Conservation (phyloP, 2,329 filamentous ascomycete genomes). For the Colletotrichum echinochloae region DNA sequence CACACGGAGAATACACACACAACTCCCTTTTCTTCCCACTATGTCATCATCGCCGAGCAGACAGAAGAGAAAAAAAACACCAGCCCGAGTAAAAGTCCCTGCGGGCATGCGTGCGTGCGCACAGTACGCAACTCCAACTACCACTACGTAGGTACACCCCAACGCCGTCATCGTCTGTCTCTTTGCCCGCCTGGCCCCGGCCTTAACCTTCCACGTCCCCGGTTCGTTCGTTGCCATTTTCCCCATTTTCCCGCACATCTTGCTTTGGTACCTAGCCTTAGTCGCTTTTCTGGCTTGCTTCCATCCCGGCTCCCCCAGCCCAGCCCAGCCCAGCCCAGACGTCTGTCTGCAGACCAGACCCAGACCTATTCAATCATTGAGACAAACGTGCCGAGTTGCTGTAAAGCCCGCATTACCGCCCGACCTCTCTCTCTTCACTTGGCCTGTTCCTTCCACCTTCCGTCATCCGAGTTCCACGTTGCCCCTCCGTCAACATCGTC, state of each 20-base stretch:
- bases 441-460: slow-evolving; percentile 36
- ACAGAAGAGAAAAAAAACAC: no score
- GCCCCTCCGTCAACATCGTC: slow-evolving; percentile 38
- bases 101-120: slow-evolving; percentile 11
- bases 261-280: slow-evolving; percentile 20
- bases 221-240: slow-evolving; percentile 1
- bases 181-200: slow-evolving; percentile 3
- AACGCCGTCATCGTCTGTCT: slow-evolving; percentile 33
- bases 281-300: slow-evolving; percentile 7
- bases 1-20: no score
- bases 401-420: slow-evolving; percentile 30
- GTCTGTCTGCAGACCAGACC: no score
- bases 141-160: no score
- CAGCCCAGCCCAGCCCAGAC: background rate
- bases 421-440: slow-evolving; percentile 22
- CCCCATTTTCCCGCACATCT: slow-evolving; percentile 16
- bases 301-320: background rate
- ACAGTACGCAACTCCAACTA: no score
- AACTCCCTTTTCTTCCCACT: no score
- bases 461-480: slow-evolving; percentile 40
- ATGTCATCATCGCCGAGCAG: slow-evolving; percentile 33
- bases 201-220: slow-evolving; percentile 33
- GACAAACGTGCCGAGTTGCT: slow-evolving; percentile 23
- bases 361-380: background rate
- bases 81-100: background rate